These are phyloP conservation scores for Novymonas esmeraldas DNA, from an alignment of 208 protist genomes.

Conservation along the genomic window DNA sequence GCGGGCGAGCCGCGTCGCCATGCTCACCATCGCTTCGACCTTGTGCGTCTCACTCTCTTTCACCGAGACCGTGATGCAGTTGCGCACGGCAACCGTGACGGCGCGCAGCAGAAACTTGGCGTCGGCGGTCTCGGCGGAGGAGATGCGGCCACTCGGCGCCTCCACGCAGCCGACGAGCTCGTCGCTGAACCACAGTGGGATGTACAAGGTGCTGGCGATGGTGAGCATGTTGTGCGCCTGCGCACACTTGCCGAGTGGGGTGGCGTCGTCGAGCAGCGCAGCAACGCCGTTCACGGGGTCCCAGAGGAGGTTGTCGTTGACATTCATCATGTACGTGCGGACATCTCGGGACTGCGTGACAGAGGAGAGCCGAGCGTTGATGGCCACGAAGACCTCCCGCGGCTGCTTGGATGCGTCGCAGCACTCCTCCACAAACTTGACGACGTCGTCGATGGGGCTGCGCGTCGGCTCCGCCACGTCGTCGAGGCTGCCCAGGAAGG, in stretches of 20 bases:
- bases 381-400: slow-evolving; percentile 35
- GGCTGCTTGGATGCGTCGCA: slow-evolving; percentile 28
- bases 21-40: slow-evolving; percentile 79
- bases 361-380: slow-evolving; percentile 50
- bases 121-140: background rate
- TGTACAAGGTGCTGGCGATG: slow-evolving; percentile 62
- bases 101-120: slow-evolving; percentile 35
- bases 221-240: slow-evolving; percentile 23
- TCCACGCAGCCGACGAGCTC: slow-evolving; percentile 71
- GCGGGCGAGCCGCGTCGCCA: slow-evolving; percentile 80
- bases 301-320: slow-evolving; percentile 54
- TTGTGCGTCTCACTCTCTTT: slow-evolving; percentile 50
- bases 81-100: slow-evolving; percentile 27
- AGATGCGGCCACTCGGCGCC: slow-evolving; percentile 28
- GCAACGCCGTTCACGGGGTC: slow-evolving; percentile 70
- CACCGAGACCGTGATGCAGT: slow-evolving; percentile 23
- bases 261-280: slow-evolving; percentile 41
- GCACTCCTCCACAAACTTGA: slow-evolving; percentile 44
- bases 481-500: slow-evolving; percentile 15
- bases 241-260: slow-evolving; percentile 55
- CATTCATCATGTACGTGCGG: slow-evolving; percentile 47
- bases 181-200: slow-evolving; percentile 48
- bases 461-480: background rate
- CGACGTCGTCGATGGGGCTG: slow-evolving; percentile 11
- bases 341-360: slow-evolving; percentile 23